A percentile compares a stretch with the other conserved stretches of the same genome.
phyloP scores from a whole-genome alignment of 306 rosid species.

The Ochetophila trinervis region DNA sequence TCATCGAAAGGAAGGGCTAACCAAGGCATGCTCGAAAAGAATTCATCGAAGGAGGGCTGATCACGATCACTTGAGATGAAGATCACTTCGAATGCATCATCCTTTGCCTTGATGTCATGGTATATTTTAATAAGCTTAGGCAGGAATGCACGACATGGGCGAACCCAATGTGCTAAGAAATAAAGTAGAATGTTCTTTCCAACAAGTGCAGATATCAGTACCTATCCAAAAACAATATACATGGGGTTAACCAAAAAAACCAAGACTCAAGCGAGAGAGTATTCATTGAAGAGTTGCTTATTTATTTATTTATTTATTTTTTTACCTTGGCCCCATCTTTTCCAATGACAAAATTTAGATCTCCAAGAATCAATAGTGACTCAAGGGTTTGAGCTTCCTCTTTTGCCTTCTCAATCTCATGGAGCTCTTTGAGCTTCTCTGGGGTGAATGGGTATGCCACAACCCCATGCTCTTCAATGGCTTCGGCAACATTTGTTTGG shows the following conservation, averaged over 20 bases:
- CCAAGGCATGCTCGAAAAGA: constrained; percentile 78
- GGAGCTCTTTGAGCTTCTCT: constrained; percentile 55
- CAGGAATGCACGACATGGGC: constrained; percentile 70
- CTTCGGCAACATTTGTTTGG: constrained; percentile 50
- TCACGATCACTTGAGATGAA: constrained; percentile 74
- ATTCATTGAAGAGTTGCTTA: too few species aligned
- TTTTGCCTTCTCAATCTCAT: constrained; percentile 53
- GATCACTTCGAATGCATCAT: constrained; percentile 56
- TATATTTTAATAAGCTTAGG: constrained; percentile 66
- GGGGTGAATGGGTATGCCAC: constrained; percentile 71
- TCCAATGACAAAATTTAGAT: constrained; percentile 45
- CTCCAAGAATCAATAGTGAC: constrained; percentile 53
- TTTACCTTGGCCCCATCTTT: constrained; percentile 56
- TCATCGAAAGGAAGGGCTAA: constrained; percentile 77
- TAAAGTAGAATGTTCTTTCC: constrained; percentile 72
- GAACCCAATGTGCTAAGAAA: constrained; percentile 90
- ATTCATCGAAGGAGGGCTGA: constrained; percentile 56
- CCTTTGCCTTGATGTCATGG: constrained; percentile 56
- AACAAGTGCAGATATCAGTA: constrained; percentile 57
- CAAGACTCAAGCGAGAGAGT: neutral
- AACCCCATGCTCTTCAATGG: constrained; percentile 52
- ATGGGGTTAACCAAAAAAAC: neutral
- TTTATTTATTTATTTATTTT: neutral
- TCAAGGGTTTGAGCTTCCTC: constrained; percentile 60
- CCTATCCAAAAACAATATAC: constrained; percentile 30